Evolutionary conservation across 208 protist species (phyloP), one percentile per base, ranked within the genome.

Genomic region (Leptomonas seymouri): DNA sequence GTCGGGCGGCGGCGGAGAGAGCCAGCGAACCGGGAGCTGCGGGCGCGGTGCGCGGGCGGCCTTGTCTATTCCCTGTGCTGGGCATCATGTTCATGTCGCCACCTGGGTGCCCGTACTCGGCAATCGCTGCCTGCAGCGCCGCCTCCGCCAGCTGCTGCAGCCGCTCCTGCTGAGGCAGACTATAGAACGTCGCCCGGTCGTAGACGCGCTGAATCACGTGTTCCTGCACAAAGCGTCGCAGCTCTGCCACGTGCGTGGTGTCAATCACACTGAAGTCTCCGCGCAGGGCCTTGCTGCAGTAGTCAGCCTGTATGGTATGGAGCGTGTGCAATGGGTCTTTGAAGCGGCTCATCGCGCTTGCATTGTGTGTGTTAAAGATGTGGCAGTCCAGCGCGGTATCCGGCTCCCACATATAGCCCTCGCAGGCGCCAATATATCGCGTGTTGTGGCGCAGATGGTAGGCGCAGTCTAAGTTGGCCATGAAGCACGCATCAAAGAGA

Each of bases 401-500:
- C 9, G 85, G 84, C 75, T 89, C 87, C 90, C 90, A 95, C 74
- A 93, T 77, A 68, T 95, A 95, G 20, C 90, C 90, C 67, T 95
- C 90, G 42, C 84, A 92, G 11, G 83, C 90, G 0, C 87, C 87
- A 76, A 95, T 91, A 71, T 88, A 93, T 0, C 77, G 71, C 25
- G 90, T 95, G 71, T 95, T 93, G 78, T 92, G 69, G 16, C 90
- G 86, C 57, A 95, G 77, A 41, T 93, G 80, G 48, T 95, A 93
- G 45, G 80, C 90, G 67, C 90, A 93, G 74, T 95, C 90, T 0
- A 93, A 67, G 76, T 90, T 93, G 27, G 87, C 81, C 90, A 95
- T 95, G 67, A 95, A 95, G 77, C 90, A 95, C 21, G 90, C 87
- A 54, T 95, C 90, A 61, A 95, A 93, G 5, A 93, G 64, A n/a